Evolutionary conservation across 2,329 filamentous ascomycete genomes (phyloP).

Genomic region (Dichotomopilus funicola): DNA sequence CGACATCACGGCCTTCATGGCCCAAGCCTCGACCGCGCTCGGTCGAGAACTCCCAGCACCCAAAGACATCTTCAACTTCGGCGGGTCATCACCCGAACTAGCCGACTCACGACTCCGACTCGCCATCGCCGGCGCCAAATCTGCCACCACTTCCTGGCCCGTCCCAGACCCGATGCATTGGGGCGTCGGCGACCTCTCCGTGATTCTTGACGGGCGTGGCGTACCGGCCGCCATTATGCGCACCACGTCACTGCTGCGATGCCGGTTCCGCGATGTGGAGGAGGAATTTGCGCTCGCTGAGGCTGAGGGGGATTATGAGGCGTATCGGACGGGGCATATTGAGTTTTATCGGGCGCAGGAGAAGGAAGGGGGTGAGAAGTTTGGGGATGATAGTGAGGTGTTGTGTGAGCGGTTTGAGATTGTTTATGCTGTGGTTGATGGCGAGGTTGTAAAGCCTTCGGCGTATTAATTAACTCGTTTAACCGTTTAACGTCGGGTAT

Average conservation of each 20-base stretch:
- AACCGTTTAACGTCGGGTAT: too few relatives aligned
- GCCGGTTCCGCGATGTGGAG: constrained; percentile 26
- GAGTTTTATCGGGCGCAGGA: constrained; percentile 23
- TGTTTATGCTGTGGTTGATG: constrained; percentile 16
- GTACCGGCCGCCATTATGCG: constrained; percentile 25
- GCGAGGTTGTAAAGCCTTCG: too few relatives aligned
- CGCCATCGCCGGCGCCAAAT: constrained; percentile 25
- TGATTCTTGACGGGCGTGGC: constrained; percentile 25
- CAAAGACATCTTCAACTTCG: constrained; percentile 27
- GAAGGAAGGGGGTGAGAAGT: constrained; percentile 12
- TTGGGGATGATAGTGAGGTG: constrained; percentile 26
- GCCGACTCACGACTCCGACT: constrained; percentile 19
- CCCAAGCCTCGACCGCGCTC: constrained; percentile 21
- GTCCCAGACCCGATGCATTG: constrained; percentile 26
- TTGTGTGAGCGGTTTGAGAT: constrained; percentile 28
- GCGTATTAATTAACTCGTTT: too few relatives aligned
- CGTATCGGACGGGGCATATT: constrained; percentile 24
- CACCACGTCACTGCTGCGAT: constrained; percentile 23
- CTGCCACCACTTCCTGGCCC: constrained; percentile 28
- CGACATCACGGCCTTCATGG: constrained; percentile 26
- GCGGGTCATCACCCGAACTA: constrained; percentile 14
- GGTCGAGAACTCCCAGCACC: constrained; percentile 19
- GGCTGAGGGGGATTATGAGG: constrained; percentile 26
- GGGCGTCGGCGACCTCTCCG: constrained; percentile 25
- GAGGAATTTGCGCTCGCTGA: constrained; percentile 28